phyloP scores from a whole-genome alignment of 2,329 filamentous ascomycete genomes.

The Fusarium mundagurra region DNA sequence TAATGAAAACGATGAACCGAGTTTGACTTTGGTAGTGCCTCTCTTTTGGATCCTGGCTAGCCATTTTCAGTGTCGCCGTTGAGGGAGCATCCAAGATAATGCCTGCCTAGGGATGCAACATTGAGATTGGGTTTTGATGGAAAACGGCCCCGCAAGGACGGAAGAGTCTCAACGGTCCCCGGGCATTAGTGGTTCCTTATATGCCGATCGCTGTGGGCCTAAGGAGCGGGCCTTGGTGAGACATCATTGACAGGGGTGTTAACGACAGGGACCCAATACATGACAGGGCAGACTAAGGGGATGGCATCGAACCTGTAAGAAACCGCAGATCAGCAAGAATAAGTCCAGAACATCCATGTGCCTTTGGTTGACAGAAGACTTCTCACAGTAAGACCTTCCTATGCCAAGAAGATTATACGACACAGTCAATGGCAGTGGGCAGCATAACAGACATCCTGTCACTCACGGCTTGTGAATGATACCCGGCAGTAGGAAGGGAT shows the following conservation, averaged over 20 bases:
- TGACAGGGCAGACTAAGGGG: background rate
- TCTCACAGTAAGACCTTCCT: background rate
- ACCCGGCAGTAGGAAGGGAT: background rate
- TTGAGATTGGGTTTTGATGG: slow-evolving; percentile 2
- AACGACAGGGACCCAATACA: background rate
- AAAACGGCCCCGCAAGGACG: background rate
- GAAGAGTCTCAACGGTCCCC: background rate
- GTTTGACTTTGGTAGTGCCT: background rate
- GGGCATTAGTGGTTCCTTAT: background rate
- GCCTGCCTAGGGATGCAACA: background rate
- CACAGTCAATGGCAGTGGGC: too few relatives aligned
- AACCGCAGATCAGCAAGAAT: background rate
- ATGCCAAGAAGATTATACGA: background rate
- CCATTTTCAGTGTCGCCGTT: background rate
- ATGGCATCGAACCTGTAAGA: background rate
- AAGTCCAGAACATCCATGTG: background rate
- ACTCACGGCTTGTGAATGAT: background rate
- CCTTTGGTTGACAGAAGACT: background rate
- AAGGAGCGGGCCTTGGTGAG: background rate
- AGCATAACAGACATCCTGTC: too few relatives aligned
- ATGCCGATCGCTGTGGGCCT: background rate
- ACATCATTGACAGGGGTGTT: background rate
- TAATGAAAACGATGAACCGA: background rate
- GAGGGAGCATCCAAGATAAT: background rate
- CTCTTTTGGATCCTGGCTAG: background rate